Evolutionary conservation across 2,329 filamentous ascomycete species (phyloP), one percentile per base, ranked within the genome.

Genomic region (Fusarium siculi): DNA sequence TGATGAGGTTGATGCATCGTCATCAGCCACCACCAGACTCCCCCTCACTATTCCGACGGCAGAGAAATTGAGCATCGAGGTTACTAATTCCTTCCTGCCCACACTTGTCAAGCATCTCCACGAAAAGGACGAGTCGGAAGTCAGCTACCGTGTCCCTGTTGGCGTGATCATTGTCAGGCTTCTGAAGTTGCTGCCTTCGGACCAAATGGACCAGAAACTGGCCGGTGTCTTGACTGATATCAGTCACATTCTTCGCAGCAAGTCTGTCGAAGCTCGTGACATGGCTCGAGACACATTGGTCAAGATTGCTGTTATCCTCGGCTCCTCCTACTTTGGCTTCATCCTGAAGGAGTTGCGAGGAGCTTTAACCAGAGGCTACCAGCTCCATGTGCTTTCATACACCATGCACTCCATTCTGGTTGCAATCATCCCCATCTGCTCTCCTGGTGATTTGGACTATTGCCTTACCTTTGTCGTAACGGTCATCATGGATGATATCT

Each of bases 401-500:
- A 98, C 96, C 0, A 90, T 99, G 80, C 96, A 99, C 82, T 94
- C 95, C 0, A 93, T 99, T 56, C 85, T 99, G 25, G 90, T 98
- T 16, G 88, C 90, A 9, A 90, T 92, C 14, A 90, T 92, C 16
- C 92, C 94, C 15, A 87, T 90, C 5, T 93, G 94, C 77, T 86
- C 90, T 44, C 91, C 94, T 23, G 96, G 97, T 30, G 94, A 96
- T 75, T 85, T 99, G 36, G 94, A 99, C 79, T 95, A 98, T 79
- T 97, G 95, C 78, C 85, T 98, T 14, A 85, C 89, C 7, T 88
- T 92, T 16, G 91, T 98, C 47, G 91, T 97, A 50, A 88, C 90
- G 3, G 90, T 99, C 47, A 92, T 98, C 72, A 96, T 99, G 93
- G 96, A 99, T 78, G 97, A 99, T 79, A 96, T 97, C 18, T 99